Evolutionary conservation across 495 filamentous ascomycete species (phyloP).

Genomic region (Neurospora sp.): DNA sequence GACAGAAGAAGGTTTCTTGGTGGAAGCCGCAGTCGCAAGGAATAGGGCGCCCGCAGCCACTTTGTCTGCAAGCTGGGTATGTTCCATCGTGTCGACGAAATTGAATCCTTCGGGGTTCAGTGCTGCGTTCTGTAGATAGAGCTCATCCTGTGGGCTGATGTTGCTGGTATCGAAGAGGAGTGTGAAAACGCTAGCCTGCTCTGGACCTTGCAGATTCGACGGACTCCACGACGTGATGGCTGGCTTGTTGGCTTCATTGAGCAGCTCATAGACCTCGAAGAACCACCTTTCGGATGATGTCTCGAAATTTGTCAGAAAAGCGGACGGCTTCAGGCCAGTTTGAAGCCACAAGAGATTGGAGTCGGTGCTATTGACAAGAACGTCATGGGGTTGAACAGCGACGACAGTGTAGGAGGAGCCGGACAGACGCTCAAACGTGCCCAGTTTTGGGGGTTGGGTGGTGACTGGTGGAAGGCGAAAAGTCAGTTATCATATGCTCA

Average conservation of each 20-base stretch:
- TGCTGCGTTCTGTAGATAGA: neutral
- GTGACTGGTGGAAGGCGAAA: constrained; percentile 3
- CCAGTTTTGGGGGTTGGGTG: constrained; percentile 11
- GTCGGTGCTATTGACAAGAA: constrained; percentile 36
- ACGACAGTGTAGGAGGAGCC: constrained; percentile 25
- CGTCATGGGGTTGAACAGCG: constrained; percentile 19
- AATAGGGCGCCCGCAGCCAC: neutral
- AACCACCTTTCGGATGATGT: constrained; percentile 2
- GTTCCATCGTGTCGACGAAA: neutral
- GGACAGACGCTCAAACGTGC: constrained; percentile 13
- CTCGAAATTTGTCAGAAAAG: constrained; percentile 19
- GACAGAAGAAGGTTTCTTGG: neutral
- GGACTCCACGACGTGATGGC: neutral
- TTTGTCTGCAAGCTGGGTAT: neutral
- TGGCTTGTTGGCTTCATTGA: neutral
- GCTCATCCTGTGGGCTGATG: neutral
- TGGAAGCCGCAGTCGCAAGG: neutral
- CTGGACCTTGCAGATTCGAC: neutral
- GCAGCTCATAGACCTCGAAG: neutral
- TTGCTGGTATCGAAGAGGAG: neutral
- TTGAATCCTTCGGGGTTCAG: neutral
- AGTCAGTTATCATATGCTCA: neutral
- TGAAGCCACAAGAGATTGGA: constrained; percentile 37
- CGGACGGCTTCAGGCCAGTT: constrained; percentile 27
- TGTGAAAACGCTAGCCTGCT: neutral